Percentiles rank a stretch among this genome's conserved stretches.
Evolutionary conservation across 352 stramenopile species (phyloP).

Genomic region (Phytophthora boehmeriae): DNA sequence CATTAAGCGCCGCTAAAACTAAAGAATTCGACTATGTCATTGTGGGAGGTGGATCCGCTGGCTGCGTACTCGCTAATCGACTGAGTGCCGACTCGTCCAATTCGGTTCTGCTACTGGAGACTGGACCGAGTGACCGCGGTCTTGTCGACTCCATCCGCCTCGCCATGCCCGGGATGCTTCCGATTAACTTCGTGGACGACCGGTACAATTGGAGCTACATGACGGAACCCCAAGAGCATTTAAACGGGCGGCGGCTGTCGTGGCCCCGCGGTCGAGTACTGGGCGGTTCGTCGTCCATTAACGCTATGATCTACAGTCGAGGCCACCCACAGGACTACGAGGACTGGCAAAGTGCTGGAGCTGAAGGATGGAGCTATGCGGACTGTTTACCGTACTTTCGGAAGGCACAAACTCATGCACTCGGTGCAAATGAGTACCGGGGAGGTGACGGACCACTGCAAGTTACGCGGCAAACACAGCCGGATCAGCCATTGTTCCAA

Average conservation of each 20-base stretch:
- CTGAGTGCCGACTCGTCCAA: constrained; percentile 78
- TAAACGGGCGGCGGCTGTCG: constrained; percentile 74
- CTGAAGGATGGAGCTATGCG: constrained; percentile 76
- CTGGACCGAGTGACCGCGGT: constrained; percentile 73
- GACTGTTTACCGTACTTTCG: constrained; percentile 88
- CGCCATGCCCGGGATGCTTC: constrained; percentile 79
- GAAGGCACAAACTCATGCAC: constrained; percentile 72
- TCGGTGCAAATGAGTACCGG: constrained; percentile 72
- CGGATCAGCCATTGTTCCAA: constrained; percentile 77
- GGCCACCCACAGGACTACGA: constrained; percentile 85
- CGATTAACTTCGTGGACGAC: constrained; percentile 78
- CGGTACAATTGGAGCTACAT: constrained; percentile 88
- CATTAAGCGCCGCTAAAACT: constrained; percentile 16
- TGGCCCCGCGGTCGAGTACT: constrained; percentile 85
- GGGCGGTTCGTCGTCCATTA: constrained; percentile 86
- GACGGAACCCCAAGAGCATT: constrained; percentile 76
- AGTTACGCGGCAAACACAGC: constrained; percentile 61
- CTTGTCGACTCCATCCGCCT: constrained; percentile 88
- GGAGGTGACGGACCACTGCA: constrained; percentile 74
- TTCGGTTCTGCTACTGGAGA: constrained; percentile 90
- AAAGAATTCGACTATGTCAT: constrained; percentile 91
- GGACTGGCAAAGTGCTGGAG: constrained; percentile 68
- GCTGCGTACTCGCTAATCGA: constrained; percentile 89
- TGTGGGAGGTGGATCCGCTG: constrained; percentile 87
- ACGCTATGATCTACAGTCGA: constrained; percentile 90